Evolutionary conservation across 768 basidiomycete species (phyloP).

Genomic region (Dioszegia hungarica): DNA sequence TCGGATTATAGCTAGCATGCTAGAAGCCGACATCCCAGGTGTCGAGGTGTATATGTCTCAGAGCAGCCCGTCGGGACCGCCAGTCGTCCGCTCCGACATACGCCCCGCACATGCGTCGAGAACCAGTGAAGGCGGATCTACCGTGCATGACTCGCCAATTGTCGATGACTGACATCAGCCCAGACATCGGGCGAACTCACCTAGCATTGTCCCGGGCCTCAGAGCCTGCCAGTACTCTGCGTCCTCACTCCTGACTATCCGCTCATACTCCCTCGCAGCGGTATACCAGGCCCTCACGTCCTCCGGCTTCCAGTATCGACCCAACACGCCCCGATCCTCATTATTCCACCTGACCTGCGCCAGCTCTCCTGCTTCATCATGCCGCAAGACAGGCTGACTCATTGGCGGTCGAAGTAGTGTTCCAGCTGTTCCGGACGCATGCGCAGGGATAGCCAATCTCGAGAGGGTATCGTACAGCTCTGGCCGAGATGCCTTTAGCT

Average conservation of each 20-base stretch:
- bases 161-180: conserved; percentile 62
- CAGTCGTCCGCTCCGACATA: conserved; percentile 91
- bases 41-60: conserved; percentile 12
- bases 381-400: conserved; percentile 68
- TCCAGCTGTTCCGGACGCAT: conserved; percentile 75
- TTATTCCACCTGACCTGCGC: conserved; percentile 88
- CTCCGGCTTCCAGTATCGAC: conserved; percentile 52
- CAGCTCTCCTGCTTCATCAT: conserved; percentile 64
- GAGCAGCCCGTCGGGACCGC: conserved; percentile 60
- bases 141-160: conserved; percentile 94
- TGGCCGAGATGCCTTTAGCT: conserved; percentile 69
- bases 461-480: conserved; percentile 67
- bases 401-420: conserved; percentile 52
- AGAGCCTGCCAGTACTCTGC: conserved; percentile 90
- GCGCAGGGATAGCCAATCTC: conserved; percentile 65
- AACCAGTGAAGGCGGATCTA: conserved; percentile 81
- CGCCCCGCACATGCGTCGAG: conserved; percentile 89
- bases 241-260: conserved; percentile 67
- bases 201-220: conserved; percentile 62
- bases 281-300: conserved; percentile 80
- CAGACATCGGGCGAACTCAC: conserved; percentile 52
- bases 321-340: conserved; percentile 81
- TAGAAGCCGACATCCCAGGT: conserved; percentile 27
- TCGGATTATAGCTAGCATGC: not conserved
- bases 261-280: conserved; percentile 74